A percentile compares a stretch with the other conserved stretches of the same genome.
Evolutionary conservation across 139 green algal genomes (phyloP).

Genomic region (Parachlorella kessleri): DNA sequence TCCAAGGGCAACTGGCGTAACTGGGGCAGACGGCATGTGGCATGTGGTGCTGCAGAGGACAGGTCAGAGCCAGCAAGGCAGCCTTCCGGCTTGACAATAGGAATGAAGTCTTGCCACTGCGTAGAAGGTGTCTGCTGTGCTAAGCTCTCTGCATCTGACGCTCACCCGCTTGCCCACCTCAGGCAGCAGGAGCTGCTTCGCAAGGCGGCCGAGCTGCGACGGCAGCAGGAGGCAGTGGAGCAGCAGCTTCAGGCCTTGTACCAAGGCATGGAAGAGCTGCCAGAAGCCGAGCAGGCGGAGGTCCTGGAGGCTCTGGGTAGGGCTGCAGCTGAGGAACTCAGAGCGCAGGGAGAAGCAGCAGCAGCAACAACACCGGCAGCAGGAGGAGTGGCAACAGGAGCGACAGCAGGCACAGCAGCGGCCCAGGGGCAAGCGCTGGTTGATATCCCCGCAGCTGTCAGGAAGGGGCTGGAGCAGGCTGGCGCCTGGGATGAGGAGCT

Average conservation of each 20-base stretch:
- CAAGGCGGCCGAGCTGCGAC: neutral
- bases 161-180: neutral
- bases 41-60: neutral
- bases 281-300: neutral
- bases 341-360: neutral
- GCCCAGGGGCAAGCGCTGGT: neutral
- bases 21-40: no score
- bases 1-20: no score
- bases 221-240: neutral
- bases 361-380: neutral
- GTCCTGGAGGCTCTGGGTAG: neutral
- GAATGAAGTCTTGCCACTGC: neutral
- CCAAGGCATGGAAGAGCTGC: neutral
- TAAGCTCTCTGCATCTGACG: neutral
- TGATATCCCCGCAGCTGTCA: neutral
- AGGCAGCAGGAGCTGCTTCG: neutral
- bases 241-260: conserved; percentile 8
- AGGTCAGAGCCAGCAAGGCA: neutral
- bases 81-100: neutral
- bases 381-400: neutral
- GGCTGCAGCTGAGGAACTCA: neutral
- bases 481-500: neutral
- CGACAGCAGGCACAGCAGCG: neutral
- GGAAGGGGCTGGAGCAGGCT: neutral
- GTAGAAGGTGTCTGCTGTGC: neutral